Evolutionary conservation across 2,329 filamentous ascomycete species (phyloP).

Genomic region (Trichophyton rubrum): DNA sequence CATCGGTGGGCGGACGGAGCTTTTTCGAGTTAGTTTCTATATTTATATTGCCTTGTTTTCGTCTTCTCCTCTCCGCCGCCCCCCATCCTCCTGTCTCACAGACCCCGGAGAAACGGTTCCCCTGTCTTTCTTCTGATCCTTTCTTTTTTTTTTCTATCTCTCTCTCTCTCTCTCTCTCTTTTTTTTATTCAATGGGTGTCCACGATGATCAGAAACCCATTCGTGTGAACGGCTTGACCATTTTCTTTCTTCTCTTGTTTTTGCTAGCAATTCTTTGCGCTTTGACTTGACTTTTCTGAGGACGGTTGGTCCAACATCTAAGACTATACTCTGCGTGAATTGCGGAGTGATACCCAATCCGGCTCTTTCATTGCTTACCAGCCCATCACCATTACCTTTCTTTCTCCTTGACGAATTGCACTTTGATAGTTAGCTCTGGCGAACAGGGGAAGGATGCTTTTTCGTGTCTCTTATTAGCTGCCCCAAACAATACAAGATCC

Average conservation of each 20-base stretch:
- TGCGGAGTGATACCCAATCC: background rate
- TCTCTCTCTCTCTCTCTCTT: background rate
- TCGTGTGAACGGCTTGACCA: background rate
- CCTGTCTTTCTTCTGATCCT: too few species aligned
- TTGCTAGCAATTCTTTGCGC: background rate
- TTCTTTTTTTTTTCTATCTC: too few species aligned
- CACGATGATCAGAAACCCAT: background rate
- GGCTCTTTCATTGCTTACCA: background rate
- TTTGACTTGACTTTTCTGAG: background rate
- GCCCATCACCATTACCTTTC: background rate
- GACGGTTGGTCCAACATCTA: background rate
- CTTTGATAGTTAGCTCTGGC: background rate
- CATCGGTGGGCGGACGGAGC: constrained; percentile 2
- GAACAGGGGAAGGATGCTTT: background rate
- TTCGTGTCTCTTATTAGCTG: background rate
- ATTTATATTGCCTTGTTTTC: background rate
- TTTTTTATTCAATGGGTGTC: background rate
- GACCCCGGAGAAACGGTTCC: too few species aligned
- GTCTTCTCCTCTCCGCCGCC: background rate
- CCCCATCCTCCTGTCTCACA: background rate
- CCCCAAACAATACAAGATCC: background rate
- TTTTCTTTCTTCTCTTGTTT: background rate
- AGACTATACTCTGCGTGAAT: background rate
- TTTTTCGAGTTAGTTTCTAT: background rate
- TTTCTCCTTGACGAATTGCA: background rate